phyloP scores from a whole-genome alignment of 352 stramenopile genomes.

The Globisporangium nodosum region DNA sequence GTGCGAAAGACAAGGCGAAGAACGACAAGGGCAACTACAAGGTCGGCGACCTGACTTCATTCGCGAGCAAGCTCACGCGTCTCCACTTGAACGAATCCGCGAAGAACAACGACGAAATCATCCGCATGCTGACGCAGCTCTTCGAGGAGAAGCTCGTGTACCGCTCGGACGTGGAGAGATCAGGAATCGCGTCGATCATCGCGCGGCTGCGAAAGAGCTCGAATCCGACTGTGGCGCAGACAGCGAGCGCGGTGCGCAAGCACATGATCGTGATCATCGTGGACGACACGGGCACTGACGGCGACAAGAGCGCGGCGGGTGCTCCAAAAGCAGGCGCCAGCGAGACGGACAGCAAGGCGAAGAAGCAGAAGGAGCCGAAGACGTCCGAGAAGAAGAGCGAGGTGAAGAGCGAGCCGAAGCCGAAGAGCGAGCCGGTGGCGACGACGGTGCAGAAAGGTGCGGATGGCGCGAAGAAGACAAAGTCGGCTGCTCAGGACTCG shows the following conservation, averaged over 20 bases:
- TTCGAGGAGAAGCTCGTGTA: slow-evolving; percentile 72
- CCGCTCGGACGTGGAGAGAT: slow-evolving; percentile 63
- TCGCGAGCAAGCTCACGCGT: slow-evolving; percentile 57
- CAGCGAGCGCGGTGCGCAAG: slow-evolving; percentile 71
- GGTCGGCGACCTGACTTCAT: slow-evolving; percentile 47
- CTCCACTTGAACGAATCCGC: slow-evolving; percentile 62
- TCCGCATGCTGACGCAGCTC: slow-evolving; percentile 64
- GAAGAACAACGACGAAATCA: slow-evolving; percentile 70
- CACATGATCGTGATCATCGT: slow-evolving; percentile 67
- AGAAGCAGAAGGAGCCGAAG: slow-evolving; percentile 14
- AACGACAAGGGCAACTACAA: slow-evolving; percentile 66
- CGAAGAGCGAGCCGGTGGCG: not conserved
- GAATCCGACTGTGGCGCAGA: slow-evolving; percentile 62
- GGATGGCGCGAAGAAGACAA: not conserved
- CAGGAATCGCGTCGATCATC: slow-evolving; percentile 64
- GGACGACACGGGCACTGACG: slow-evolving; percentile 28
- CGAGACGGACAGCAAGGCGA: slow-evolving; percentile 41
- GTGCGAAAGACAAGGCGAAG: slow-evolving; percentile 37
- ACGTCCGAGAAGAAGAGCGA: slow-evolving; percentile 2
- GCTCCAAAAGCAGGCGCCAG: slow-evolving; percentile 5
- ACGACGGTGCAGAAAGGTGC: not conserved
- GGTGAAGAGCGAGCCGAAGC: slow-evolving; percentile 2
- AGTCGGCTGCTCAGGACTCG: too few species aligned
- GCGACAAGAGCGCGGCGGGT: slow-evolving; percentile 16
- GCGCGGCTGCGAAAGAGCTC: slow-evolving; percentile 56